phyloP scores from a whole-genome alignment of 2,329 filamentous ascomycete species.

The Colletotrichum sp. region DNA sequence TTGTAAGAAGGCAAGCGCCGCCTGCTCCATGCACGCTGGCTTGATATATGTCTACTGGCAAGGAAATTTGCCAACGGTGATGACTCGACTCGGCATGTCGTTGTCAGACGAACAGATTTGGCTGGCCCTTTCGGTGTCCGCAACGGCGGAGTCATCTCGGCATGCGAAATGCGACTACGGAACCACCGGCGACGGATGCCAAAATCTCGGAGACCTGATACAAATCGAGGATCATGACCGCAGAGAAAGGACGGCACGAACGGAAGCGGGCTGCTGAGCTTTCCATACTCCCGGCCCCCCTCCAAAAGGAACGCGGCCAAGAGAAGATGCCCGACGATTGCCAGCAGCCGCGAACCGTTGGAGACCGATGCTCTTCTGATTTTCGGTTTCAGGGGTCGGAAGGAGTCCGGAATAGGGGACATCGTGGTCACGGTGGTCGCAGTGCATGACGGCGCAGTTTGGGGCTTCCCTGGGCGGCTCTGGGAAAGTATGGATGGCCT shows the following conservation, averaged over 20 bases:
- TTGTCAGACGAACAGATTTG: neutral
- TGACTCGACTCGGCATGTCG: neutral
- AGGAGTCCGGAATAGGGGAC: constrained; percentile 11
- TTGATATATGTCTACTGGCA: neutral
- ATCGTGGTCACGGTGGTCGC: neutral
- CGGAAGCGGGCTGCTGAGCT: constrained; percentile 1
- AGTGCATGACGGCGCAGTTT: neutral
- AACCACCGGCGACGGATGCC: neutral
- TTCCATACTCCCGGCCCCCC: neutral
- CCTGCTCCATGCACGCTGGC: neutral
- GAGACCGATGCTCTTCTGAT: neutral
- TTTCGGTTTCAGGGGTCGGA: constrained; percentile 11
- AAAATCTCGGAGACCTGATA: neutral
- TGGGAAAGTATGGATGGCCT: neutral
- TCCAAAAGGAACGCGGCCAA: neutral
- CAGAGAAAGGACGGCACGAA: neutral
- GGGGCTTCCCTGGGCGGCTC: neutral
- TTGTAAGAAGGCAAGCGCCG: neutral
- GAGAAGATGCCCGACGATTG: neutral
- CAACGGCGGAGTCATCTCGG: neutral
- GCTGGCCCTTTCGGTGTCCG: constrained; percentile 1
- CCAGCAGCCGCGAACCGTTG: neutral
- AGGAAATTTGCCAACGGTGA: neutral
- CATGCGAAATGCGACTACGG: neutral
- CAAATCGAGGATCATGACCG: neutral